A percentile compares a stretch with the other conserved stretches of the same genome.
Evolutionary conservation across 1,284 basidiomycete species (phyloP).

Genomic region (Cyathus olla): DNA sequence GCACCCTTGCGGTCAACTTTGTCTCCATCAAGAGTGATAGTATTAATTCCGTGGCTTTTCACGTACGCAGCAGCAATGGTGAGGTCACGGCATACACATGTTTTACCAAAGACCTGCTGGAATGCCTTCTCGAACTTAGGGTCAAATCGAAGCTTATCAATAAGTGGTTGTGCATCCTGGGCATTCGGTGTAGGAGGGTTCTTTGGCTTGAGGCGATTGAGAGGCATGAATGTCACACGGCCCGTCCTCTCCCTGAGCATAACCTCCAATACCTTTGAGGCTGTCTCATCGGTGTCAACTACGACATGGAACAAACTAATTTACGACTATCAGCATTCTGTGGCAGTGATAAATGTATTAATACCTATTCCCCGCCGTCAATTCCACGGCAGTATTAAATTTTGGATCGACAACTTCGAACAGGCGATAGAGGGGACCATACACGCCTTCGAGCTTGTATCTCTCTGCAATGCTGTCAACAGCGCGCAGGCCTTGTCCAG

Average conservation of each 20-base stretch:
- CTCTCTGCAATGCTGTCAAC: slow-evolving; percentile 87
- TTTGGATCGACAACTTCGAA: slow-evolving; percentile 92
- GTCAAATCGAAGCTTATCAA: slow-evolving; percentile 89
- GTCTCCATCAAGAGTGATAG: slow-evolving; percentile 98
- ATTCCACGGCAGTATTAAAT: slow-evolving; percentile 94
- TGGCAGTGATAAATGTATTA: slow-evolving; percentile 7
- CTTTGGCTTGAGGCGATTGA: slow-evolving; percentile 94
- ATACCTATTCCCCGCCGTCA: slow-evolving; percentile 94
- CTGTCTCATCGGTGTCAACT: slow-evolving; percentile 96
- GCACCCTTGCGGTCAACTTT: slow-evolving; percentile 98
- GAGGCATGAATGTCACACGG: slow-evolving; percentile 97
- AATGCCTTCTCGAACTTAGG: slow-evolving; percentile 84
- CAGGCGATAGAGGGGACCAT: slow-evolving; percentile 94
- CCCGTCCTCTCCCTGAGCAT: slow-evolving; percentile 95
- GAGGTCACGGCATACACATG: slow-evolving; percentile 94
- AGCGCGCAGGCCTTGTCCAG: slow-evolving; percentile 87
- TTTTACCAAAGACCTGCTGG: slow-evolving; percentile 98
- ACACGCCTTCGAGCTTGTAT: slow-evolving; percentile 82
- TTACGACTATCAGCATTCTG: no score
- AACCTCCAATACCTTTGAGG: slow-evolving; percentile 87
- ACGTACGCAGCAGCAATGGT: slow-evolving; percentile 95
- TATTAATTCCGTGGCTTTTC: slow-evolving; percentile 94
- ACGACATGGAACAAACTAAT: slow-evolving; percentile 95
- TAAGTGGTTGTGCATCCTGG: slow-evolving; percentile 89
- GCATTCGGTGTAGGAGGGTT: slow-evolving; percentile 77